phyloP scores from a whole-genome alignment of 2,329 filamentous ascomycete genomes.

The Talaromyces rugulosus region DNA sequence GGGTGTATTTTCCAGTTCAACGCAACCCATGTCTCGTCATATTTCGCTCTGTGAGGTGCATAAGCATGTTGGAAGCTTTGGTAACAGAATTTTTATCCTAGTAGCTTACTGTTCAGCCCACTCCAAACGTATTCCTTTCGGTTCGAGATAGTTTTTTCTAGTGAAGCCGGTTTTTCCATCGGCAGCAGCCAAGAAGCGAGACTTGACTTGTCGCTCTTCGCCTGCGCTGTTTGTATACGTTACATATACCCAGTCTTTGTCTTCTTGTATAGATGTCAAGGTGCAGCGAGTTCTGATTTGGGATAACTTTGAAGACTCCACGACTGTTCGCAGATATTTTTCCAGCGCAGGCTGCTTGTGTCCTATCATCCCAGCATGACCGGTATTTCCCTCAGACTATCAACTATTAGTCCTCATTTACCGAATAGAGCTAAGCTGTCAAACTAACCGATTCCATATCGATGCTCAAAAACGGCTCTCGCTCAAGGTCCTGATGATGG shows the following conservation, averaged over 20 bases:
- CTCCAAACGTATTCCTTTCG: slow-evolving; percentile 36
- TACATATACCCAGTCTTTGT: slow-evolving; percentile 12
- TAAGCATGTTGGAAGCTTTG: not conserved
- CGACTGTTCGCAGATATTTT: not conserved
- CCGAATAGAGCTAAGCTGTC: not conserved
- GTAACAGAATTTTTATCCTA: slow-evolving; percentile 14
- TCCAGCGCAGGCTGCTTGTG: not conserved
- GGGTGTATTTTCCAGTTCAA: slow-evolving; percentile 42
- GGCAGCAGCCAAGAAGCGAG: slow-evolving; percentile 38
- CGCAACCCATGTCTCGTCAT: slow-evolving; percentile 41
- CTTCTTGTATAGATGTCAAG: not conserved
- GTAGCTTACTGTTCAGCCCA: slow-evolving; percentile 6
- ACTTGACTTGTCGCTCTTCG: slow-evolving; percentile 15
- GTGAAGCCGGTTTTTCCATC: slow-evolving; percentile 48
- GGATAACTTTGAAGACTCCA: not conserved
- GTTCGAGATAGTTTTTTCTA: slow-evolving; percentile 45
- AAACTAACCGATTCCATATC: not conserved
- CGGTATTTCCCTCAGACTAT: not conserved
- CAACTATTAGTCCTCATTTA: not conserved
- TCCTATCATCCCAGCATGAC: not conserved
- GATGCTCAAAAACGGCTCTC: not conserved
- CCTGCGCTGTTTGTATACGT: slow-evolving; percentile 20
- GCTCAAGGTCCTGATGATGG: not conserved
- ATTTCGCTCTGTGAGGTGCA: not conserved
- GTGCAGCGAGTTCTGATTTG: not conserved